phyloP scores from a whole-genome alignment of 2,329 filamentous ascomycete species.

The Incumbomyces delicatus region DNA sequence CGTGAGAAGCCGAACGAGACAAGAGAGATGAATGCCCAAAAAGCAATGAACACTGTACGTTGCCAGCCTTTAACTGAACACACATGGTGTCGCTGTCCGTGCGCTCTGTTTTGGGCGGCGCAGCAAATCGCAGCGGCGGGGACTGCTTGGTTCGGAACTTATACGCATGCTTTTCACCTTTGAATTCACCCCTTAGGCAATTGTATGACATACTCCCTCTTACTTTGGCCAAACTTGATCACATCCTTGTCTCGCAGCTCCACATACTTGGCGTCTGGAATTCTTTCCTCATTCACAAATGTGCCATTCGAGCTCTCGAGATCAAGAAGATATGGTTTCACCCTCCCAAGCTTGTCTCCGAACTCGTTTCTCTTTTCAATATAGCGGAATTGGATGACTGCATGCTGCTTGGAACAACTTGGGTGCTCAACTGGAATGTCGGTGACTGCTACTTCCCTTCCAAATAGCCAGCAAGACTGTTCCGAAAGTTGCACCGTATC shows the following conservation, averaged over 20 bases:
- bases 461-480: conserved; percentile 84
- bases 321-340: conserved; percentile 85
- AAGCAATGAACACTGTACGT: too few species aligned
- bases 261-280: conserved; percentile 69
- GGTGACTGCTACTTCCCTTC: conserved; percentile 67
- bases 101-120: too few species aligned
- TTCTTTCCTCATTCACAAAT: conserved; percentile 61
- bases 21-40: too few species aligned
- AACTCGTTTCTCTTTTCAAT: conserved; percentile 76
- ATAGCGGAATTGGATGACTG: conserved; percentile 85
- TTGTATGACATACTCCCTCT: conserved; percentile 94
- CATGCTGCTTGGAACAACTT: conserved; percentile 90
- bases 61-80: too few species aligned
- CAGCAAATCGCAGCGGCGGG: too few species aligned
- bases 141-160: too few species aligned
- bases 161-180: not conserved
- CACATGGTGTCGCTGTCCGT: too few species aligned
- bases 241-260: conserved; percentile 86
- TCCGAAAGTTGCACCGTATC: conserved; percentile 68
- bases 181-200: conserved; percentile 37
- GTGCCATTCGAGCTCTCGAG: conserved; percentile 91
- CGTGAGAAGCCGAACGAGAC: too few species aligned
- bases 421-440: conserved; percentile 82
- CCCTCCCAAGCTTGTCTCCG: conserved; percentile 69
- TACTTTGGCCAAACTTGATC: conserved; percentile 75